Evolutionary conservation across 257 asterid species (phyloP).

Genomic region (Penstemon barbatus): DNA sequence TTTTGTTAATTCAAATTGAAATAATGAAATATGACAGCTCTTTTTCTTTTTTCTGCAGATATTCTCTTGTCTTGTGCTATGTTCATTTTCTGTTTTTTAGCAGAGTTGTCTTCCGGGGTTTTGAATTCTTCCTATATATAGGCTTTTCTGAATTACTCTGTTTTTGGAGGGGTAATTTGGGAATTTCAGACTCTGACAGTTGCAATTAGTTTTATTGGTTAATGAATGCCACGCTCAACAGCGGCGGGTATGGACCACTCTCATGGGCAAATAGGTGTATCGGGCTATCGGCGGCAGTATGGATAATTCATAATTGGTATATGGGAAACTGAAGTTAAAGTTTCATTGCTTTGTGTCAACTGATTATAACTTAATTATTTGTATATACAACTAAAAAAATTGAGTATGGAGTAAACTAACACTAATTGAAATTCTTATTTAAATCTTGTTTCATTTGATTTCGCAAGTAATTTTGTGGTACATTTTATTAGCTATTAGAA

Average conservation of each 20-base stretch:
- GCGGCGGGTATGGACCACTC: conserved; percentile 30
- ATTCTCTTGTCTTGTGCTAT: conserved; percentile 25
- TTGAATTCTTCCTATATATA: conserved; percentile 12
- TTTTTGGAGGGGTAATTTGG: conserved; percentile 33
- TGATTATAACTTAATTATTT: too few relatives aligned
- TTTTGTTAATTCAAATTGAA: background rate
- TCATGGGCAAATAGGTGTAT: background rate
- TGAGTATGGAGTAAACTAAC: too few relatives aligned
- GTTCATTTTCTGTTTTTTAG: conserved; percentile 27
- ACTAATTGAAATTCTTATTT: too few relatives aligned
- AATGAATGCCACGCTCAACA: conserved; percentile 7
- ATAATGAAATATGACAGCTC: background rate
- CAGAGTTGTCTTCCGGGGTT: conserved; percentile 29
- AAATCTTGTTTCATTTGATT: too few relatives aligned
- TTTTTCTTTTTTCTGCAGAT: conserved; percentile 22
- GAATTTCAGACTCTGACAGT: conserved; percentile 35
- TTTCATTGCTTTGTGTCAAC: too few relatives aligned
- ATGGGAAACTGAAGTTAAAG: background rate
- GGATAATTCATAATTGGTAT: background rate
- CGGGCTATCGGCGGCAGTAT: background rate
- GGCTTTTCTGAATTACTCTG: background rate
- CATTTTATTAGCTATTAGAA: too few relatives aligned
- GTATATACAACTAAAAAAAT: too few relatives aligned
- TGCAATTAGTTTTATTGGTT: conserved; percentile 33
- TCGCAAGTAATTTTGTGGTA: too few relatives aligned